Conservation (phyloP, 2,329 filamentous ascomycete genomes). For the Orbilia ellipsospora region DNA sequence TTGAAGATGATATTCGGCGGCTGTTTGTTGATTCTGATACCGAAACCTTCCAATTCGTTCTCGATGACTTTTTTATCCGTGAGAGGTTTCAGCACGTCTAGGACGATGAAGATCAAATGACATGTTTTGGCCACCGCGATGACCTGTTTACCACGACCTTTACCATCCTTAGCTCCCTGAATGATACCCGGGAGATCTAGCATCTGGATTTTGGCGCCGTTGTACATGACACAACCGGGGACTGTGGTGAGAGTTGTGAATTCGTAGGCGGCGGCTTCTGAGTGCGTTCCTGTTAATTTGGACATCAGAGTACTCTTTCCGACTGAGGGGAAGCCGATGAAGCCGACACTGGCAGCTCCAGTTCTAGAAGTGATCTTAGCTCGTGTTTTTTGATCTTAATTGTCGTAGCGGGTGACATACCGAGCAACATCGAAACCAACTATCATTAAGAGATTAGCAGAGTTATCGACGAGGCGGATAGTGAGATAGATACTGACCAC, state of each 20-base stretch:
- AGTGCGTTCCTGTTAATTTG: slow-evolving; percentile 92
- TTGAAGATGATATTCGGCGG: slow-evolving; percentile 99
- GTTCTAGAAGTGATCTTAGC: slow-evolving; percentile 69
- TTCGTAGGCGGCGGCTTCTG: slow-evolving; percentile 95
- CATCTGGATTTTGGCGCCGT: slow-evolving; percentile 97
- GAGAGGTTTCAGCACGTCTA: slow-evolving; percentile 97
- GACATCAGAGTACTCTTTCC: slow-evolving; percentile 99
- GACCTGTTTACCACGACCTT: slow-evolving; percentile 95
- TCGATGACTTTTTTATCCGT: slow-evolving; percentile 98
- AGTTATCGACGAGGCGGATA: slow-evolving; percentile 18
- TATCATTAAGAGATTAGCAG: slow-evolving; percentile 57
- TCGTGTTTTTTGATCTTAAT: neutral
- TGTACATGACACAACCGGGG: slow-evolving; percentile 94
- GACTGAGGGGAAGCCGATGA: slow-evolving; percentile 97
- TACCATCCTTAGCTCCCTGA: slow-evolving; percentile 96
- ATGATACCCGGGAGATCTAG: slow-evolving; percentile 99
- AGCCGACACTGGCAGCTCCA: slow-evolving; percentile 95
- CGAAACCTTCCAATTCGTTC: slow-evolving; percentile 93
- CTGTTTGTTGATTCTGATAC: slow-evolving; percentile 95
- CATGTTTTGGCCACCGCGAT: slow-evolving; percentile 99
- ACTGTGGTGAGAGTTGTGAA: slow-evolving; percentile 98
- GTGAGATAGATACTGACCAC: slow-evolving; percentile 64
- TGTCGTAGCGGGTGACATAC: neutral
- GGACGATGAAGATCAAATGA: slow-evolving; percentile 96
- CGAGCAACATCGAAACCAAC: slow-evolving; percentile 91